These are phyloP conservation scores for Parafenestella ontariensis DNA, from an alignment of 2,329 filamentous ascomycete genomes.

Conservation along the genomic window DNA sequence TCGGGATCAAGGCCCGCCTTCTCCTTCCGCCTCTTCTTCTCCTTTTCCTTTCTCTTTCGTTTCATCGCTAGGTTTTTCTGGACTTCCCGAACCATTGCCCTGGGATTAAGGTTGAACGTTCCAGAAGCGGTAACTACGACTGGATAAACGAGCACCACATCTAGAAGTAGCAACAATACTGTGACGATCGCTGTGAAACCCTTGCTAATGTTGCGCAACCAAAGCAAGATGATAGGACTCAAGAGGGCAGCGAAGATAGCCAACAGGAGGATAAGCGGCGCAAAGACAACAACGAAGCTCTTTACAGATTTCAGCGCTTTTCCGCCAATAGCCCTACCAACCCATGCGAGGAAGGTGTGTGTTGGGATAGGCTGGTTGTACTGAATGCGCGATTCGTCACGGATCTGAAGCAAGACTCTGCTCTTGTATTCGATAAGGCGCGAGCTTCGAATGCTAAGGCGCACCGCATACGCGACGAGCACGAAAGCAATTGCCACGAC, in stretches of 20 bases:
- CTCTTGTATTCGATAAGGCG: conserved; percentile 15
- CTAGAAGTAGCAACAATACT: conserved; percentile 14
- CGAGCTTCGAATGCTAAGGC: conserved; percentile 18
- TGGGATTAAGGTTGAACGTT: conserved; percentile 6
- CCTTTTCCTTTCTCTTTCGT: conserved; percentile 2
- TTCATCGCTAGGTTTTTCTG: not conserved
- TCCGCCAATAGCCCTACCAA: not conserved
- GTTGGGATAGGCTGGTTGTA: conserved; percentile 19
- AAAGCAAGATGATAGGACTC: conserved; percentile 21
- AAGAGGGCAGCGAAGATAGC: conserved; percentile 16
- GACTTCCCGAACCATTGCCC: conserved; percentile 1
- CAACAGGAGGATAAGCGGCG: conserved; percentile 3
- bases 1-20: conserved; percentile 3
- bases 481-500: conserved; percentile 27
- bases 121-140: conserved; percentile 3
- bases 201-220: conserved; percentile 18
- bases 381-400: conserved; percentile 12
- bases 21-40: conserved; percentile 1
- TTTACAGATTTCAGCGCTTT: not conserved
- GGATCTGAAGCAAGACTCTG: conserved; percentile 6
- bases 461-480: conserved; percentile 13
- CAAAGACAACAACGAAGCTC: conserved; percentile 2
- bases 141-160: conserved; percentile 8
- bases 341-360: conserved; percentile 15
- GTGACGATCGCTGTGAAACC: conserved; percentile 17